These are phyloP conservation scores for Epichloe festucae DNA, from an alignment of 2,329 filamentous ascomycete species.

Conservation along the genomic window DNA sequence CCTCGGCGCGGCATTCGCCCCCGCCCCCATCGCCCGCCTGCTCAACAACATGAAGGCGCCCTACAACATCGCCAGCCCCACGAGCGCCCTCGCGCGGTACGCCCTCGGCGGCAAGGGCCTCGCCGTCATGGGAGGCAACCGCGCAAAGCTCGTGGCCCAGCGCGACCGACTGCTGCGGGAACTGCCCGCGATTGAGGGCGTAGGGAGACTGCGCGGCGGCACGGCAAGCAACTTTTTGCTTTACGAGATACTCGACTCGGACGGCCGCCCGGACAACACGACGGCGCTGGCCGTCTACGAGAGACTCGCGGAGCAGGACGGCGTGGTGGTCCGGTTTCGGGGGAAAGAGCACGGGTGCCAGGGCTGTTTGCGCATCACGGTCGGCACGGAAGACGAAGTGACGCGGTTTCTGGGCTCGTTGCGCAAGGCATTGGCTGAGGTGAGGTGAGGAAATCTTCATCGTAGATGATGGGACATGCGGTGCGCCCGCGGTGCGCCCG, in stretches of 20 bases:
- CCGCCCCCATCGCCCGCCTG: conserved; percentile 58
- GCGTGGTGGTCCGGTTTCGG: conserved; percentile 86
- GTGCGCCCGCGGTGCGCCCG: background rate
- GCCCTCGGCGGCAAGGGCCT: conserved; percentile 59
- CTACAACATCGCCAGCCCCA: conserved; percentile 88
- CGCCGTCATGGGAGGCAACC: conserved; percentile 57
- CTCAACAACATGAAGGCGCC: conserved; percentile 91
- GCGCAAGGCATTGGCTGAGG: conserved; percentile 32
- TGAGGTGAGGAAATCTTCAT: conserved; percentile 24
- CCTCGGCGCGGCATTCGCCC: conserved; percentile 73
- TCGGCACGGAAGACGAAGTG: conserved; percentile 82
- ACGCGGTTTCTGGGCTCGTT: conserved; percentile 64
- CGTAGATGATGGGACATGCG: background rate
- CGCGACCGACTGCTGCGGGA: conserved; percentile 62
- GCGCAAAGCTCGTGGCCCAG: conserved; percentile 58
- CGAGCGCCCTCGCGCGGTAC: conserved; percentile 63
- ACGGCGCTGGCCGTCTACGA: conserved; percentile 73
- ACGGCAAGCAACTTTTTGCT: conserved; percentile 78
- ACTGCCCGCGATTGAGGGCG: conserved; percentile 60
- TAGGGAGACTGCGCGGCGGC: conserved; percentile 73
- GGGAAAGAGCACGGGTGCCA: conserved; percentile 90
- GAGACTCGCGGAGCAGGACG: conserved; percentile 67
- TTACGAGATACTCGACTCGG: conserved; percentile 67
- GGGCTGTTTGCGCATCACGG: conserved; percentile 81
- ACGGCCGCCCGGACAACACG: conserved; percentile 65